A percentile compares a stretch with the other conserved stretches of the same genome.
Conservation (phyloP, 768 basidiomycete species). For the Lyophyllum shimeji region DNA sequence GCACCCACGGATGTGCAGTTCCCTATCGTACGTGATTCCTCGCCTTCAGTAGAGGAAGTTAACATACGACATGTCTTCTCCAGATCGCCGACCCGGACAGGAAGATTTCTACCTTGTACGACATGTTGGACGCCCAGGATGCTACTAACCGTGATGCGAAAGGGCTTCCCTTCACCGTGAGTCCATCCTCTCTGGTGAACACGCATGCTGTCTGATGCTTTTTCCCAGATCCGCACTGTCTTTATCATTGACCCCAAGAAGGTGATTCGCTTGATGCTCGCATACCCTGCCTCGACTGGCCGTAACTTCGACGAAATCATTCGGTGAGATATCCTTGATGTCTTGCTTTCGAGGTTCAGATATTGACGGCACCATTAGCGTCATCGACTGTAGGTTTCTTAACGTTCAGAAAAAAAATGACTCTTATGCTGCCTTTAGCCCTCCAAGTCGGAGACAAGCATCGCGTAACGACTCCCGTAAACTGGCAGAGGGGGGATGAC, state of each 20-base stretch:
- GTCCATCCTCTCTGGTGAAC: slow-evolving; percentile 9
- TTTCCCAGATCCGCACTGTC: slow-evolving; percentile 84
- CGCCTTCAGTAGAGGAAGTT: not conserved
- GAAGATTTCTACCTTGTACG: slow-evolving; percentile 82
- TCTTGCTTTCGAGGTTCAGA: slow-evolving; percentile 7
- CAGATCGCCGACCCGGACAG: slow-evolving; percentile 93
- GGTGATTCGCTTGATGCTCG: slow-evolving; percentile 83
- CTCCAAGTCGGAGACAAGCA: slow-evolving; percentile 90
- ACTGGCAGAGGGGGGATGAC: slow-evolving; percentile 93
- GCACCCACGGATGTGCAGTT: slow-evolving; percentile 79
- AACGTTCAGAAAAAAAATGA: slow-evolving; percentile 26
- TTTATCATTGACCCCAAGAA: slow-evolving; percentile 98
- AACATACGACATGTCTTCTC: not conserved
- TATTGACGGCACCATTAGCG: slow-evolving; percentile 34
- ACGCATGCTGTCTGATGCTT: not conserved
- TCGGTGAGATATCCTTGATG: slow-evolving; percentile 30
- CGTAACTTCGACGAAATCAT: slow-evolving; percentile 80
- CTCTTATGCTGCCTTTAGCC: slow-evolving; percentile 41
- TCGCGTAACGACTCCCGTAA: slow-evolving; percentile 85
- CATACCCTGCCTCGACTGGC: slow-evolving; percentile 95
- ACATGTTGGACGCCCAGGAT: slow-evolving; percentile 97
- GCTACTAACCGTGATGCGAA: slow-evolving; percentile 83
- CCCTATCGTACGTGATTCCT: slow-evolving; percentile 74
- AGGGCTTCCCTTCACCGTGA: slow-evolving; percentile 91
- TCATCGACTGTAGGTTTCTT: slow-evolving; percentile 63